Conservation (phyloP, 495 filamentous ascomycete species). For the Entonaema liquescens region DNA sequence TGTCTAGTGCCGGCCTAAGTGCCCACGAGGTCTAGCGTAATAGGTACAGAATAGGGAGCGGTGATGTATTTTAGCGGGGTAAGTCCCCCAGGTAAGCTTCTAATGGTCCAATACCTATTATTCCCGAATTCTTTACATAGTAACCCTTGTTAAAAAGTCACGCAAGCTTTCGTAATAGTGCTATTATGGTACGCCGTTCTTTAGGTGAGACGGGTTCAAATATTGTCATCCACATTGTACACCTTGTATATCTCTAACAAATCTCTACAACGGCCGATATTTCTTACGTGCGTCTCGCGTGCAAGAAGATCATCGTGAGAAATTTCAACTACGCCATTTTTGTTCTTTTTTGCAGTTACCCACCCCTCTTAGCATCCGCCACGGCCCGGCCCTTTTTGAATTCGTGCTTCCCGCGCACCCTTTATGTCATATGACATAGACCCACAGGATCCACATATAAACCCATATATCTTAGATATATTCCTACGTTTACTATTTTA, state of each 20-base stretch:
- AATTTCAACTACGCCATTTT: constrained; percentile 8
- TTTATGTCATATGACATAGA: too few relatives aligned
- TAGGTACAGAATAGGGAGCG: background rate
- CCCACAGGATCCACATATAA: too few relatives aligned
- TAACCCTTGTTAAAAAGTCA: constrained; percentile 9
- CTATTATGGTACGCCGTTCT: too few relatives aligned
- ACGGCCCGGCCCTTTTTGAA: constrained; percentile 30
- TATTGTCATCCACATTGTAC: too few relatives aligned
- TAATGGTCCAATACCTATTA: constrained; percentile 27
- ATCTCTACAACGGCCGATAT: background rate
- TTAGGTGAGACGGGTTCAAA: background rate
- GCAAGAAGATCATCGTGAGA: constrained; percentile 11
- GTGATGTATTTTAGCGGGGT: constrained; percentile 33
- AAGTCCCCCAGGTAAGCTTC: constrained; percentile 16
- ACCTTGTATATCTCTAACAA: too few relatives aligned
- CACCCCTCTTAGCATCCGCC: constrained; percentile 18
- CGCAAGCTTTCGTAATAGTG: background rate
- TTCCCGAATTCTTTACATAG: constrained; percentile 19
- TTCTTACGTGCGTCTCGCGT: background rate
- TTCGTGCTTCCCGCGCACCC: background rate
- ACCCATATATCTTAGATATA: too few relatives aligned
- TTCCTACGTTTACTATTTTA: too few relatives aligned
- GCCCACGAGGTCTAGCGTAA: background rate
- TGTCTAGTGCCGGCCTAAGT: background rate
- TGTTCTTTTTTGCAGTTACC: background rate